Percentiles rank a stretch among this genome's conserved stretches.
These are phyloP conservation scores for Przewalskia tangutica DNA, from an alignment of 257 asterid genomes.

Conservation along the genomic window DNA sequence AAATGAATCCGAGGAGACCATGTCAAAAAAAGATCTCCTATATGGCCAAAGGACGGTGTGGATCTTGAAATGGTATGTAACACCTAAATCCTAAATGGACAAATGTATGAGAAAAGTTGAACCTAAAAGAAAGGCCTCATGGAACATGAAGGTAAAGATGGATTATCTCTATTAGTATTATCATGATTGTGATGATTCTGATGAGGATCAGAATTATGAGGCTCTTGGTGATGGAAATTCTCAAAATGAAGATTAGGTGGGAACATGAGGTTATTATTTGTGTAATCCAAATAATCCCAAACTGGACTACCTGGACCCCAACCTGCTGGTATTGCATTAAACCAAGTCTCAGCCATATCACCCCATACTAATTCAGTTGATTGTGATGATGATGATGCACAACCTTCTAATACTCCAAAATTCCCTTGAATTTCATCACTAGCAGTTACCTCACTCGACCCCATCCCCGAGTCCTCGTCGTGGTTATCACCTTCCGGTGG, in stretches of 20 bases:
- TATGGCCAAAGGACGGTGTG: not conserved
- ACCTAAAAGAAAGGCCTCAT: slow-evolving; percentile 25
- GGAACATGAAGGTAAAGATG: slow-evolving; percentile 31
- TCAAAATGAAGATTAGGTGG: slow-evolving; percentile 59
- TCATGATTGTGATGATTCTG: slow-evolving; percentile 18
- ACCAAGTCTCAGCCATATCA: slow-evolving; percentile 61
- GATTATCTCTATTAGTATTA: not conserved
- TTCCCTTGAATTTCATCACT: slow-evolving; percentile 19
- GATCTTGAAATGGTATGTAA: not conserved
- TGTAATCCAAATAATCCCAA: slow-evolving; percentile 66
- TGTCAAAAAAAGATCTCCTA: not conserved
- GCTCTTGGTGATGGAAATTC: slow-evolving; percentile 3
- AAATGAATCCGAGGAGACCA: not conserved
- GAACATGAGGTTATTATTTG: slow-evolving; percentile 40
- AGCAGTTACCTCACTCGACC: slow-evolving; percentile 16
- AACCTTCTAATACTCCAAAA: slow-evolving; percentile 9
- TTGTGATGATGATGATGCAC: not conserved
- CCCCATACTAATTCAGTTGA: slow-evolving; percentile 78
- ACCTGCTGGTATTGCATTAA: slow-evolving; percentile 52
- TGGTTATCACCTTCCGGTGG: slow-evolving; percentile 10
- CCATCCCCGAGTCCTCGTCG: slow-evolving; percentile 20
- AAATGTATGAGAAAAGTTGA: not conserved
- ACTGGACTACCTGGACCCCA: slow-evolving; percentile 91
- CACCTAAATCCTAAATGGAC: not conserved
- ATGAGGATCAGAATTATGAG: slow-evolving; percentile 23